Conservation (phyloP, 176 grass and related monocot species). For the Rhynchospora breviuscula region DNA sequence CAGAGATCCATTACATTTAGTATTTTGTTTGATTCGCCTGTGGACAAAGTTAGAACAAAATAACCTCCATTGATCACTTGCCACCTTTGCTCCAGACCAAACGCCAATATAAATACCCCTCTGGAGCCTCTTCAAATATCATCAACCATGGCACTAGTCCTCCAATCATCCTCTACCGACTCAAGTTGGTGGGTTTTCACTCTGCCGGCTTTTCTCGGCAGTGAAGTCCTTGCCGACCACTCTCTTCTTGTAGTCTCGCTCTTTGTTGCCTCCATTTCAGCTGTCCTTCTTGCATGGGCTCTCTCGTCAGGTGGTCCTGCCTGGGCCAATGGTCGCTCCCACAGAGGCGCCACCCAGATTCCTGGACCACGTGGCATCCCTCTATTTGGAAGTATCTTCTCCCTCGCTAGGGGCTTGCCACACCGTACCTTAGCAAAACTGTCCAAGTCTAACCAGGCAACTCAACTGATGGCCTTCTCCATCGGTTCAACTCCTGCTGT, state of each 20-base stretch:
- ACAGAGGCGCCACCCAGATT: slow-evolving; percentile 24
- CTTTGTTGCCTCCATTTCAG: slow-evolving; percentile 21
- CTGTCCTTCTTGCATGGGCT: slow-evolving; percentile 35
- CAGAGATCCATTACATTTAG: too few species aligned
- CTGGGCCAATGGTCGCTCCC: slow-evolving; percentile 33
- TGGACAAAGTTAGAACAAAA: too few species aligned
- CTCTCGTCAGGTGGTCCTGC: slow-evolving; percentile 37
- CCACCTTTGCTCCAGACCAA: too few species aligned
- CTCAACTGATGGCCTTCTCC: slow-evolving; percentile 58
- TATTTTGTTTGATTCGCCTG: too few species aligned
- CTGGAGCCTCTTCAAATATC: too few species aligned
- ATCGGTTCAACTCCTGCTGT: slow-evolving; percentile 33
- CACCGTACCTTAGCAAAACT: slow-evolving; percentile 38
- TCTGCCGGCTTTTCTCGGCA: slow-evolving; percentile 35
- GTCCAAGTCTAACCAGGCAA: background rate
- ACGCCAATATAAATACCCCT: too few species aligned
- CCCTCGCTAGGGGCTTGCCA: slow-evolving; percentile 32
- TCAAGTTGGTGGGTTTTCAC: slow-evolving; percentile 46
- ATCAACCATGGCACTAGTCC: background rate
- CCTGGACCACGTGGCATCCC: slow-evolving; percentile 37
- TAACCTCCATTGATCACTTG: too few species aligned
- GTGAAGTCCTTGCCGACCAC: slow-evolving; percentile 32
- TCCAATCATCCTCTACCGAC: slow-evolving; percentile 22
- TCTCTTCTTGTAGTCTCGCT: slow-evolving; percentile 24
- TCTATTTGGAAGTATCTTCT: slow-evolving; percentile 50